Percentiles rank a stretch among this genome's conserved stretches.
Conservation (phyloP, 2,329 filamentous ascomycete species). For the Stylonectria norvegica region DNA sequence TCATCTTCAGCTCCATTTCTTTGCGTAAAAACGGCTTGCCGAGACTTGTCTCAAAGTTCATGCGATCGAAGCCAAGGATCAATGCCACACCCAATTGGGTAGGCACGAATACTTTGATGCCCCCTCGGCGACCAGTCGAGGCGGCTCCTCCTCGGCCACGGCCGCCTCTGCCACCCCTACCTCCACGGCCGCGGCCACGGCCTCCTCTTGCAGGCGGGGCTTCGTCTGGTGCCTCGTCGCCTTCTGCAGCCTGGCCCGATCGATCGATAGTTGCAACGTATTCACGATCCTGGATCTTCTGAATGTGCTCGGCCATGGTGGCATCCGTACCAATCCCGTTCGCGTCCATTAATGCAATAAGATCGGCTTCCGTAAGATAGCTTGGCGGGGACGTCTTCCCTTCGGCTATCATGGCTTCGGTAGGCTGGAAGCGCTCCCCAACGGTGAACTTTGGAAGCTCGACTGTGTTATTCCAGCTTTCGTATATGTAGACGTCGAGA, state of each 20-base stretch:
- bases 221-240: constrained; percentile 37
- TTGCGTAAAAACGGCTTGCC: constrained; percentile 95
- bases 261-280: constrained; percentile 69
- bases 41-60: constrained; percentile 88
- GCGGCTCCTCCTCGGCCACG: constrained; percentile 39
- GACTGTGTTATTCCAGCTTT: constrained; percentile 89
- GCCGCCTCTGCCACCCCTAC: constrained; percentile 37
- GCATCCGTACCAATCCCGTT: constrained; percentile 98
- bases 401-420: constrained; percentile 82
- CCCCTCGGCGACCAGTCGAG: constrained; percentile 42
- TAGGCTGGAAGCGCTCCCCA: constrained; percentile 81
- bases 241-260: constrained; percentile 34
- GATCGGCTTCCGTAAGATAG: constrained; percentile 90
- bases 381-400: constrained; percentile 83
- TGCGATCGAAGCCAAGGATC: constrained; percentile 90
- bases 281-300: constrained; percentile 85
- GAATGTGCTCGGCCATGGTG: constrained; percentile 98
- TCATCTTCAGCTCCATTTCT: constrained; percentile 97
- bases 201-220: constrained; percentile 42
- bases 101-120: constrained; percentile 84
- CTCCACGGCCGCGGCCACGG: constrained; percentile 47
- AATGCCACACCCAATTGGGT: constrained; percentile 87
- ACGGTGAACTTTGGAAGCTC: constrained; percentile 75
- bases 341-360: constrained; percentile 95
- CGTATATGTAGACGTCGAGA: constrained; percentile 91